Evolutionary conservation across 176 grass and related monocot species (phyloP).

Genomic region (Zoysia japonica): DNA sequence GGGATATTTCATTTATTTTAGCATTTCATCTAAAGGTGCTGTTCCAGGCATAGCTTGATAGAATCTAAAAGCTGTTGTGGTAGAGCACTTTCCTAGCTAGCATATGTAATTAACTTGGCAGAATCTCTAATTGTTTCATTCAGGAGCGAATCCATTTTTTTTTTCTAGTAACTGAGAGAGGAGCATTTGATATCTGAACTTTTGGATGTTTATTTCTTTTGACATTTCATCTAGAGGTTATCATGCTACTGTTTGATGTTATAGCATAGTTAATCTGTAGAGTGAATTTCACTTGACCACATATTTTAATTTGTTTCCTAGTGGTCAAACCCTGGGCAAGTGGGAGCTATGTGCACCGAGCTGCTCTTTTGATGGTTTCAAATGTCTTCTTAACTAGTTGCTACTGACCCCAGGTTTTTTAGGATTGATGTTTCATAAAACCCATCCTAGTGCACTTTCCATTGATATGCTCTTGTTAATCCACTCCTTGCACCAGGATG

Average conservation of each 20-base stretch:
- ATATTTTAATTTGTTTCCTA: not conserved
- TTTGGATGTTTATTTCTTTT: not conserved
- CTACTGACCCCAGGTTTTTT: not conserved
- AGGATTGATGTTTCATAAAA: not conserved
- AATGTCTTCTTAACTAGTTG: not conserved
- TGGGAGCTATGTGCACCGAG: too few species aligned
- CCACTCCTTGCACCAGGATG: not conserved
- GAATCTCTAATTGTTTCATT: constrained; percentile 6
- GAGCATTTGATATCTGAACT: constrained; percentile 8
- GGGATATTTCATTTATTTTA: not conserved
- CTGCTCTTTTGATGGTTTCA: not conserved
- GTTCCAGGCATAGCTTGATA: not conserved
- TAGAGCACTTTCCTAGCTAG: not conserved
- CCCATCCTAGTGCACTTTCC: not conserved
- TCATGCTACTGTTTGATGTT: constrained; percentile 5
- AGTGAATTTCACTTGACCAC: not conserved
- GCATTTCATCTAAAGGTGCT: not conserved
- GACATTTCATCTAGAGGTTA: not conserved
- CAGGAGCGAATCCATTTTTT: not conserved
- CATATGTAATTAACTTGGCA: not conserved
- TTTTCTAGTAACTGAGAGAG: constrained; percentile 23
- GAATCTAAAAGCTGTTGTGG: not conserved
- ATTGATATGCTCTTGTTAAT: not conserved
- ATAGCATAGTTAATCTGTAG: not conserved
- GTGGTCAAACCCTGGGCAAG: too few species aligned